phyloP scores from a whole-genome alignment of 2,329 filamentous ascomycete species.

The Penicillium sp. region DNA sequence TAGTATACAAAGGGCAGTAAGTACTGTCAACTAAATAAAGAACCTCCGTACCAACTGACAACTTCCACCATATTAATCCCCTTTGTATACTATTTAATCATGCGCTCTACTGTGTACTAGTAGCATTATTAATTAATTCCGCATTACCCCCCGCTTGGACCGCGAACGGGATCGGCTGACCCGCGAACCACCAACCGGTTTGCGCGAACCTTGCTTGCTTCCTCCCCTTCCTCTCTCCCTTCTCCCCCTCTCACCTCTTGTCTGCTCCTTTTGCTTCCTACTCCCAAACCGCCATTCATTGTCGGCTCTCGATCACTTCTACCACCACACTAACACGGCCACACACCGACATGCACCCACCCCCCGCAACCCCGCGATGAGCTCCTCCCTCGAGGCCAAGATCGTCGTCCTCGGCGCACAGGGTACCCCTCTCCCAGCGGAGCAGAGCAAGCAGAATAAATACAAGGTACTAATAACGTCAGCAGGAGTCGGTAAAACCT shows the following conservation, averaged over 20 bases:
- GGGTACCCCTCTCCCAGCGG: slow-evolving; percentile 37
- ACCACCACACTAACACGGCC: neutral
- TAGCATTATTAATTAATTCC: no score
- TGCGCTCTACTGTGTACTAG: no score
- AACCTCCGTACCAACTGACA: no score
- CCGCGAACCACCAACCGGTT: no score
- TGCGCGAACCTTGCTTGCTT: neutral
- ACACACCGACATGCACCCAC: neutral
- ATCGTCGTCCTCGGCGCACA: slow-evolving; percentile 58
- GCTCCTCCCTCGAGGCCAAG: slow-evolving; percentile 56
- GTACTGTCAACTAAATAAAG: no score
- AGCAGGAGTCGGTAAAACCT: slow-evolving; percentile 58
- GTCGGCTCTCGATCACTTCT: no score
- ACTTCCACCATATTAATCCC: no score
- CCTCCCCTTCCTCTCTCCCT: neutral
- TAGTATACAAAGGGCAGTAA: no score
- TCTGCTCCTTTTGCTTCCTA: neutral
- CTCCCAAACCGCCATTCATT: no score
- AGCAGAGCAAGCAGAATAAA: neutral
- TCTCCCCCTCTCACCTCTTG: neutral
- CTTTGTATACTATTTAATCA: no score
- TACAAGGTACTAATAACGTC: slow-evolving; percentile 7
- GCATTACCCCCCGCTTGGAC: no score
- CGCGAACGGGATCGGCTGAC: slow-evolving; percentile 20
- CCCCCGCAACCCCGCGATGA: slow-evolving; percentile 44